These are phyloP conservation scores for Xerocomus alliaceus DNA, from an alignment of 1,284 basidiomycete species.

Conservation along the genomic window DNA sequence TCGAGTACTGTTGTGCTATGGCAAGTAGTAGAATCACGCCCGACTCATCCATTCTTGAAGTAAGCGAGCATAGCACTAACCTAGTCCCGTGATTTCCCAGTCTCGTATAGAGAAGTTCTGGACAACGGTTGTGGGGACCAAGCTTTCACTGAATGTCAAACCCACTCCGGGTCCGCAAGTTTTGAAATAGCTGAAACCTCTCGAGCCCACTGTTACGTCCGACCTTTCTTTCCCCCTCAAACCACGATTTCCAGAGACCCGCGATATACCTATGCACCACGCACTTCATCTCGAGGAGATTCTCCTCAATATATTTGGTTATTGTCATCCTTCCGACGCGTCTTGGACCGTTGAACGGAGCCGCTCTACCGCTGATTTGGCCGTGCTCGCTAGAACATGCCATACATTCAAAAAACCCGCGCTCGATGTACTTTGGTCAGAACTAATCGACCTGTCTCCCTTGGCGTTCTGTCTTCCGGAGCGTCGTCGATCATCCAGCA, in stretches of 20 bases:
- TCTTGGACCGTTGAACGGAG: not conserved
- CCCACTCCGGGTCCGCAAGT: not conserved
- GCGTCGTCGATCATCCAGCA: not conserved
- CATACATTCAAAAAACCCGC: conserved; percentile 15
- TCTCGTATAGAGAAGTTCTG: too few species aligned
- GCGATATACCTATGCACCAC: conserved; percentile 13
- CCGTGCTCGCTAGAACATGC: conserved; percentile 15
- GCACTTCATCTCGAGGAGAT: conserved; percentile 19
- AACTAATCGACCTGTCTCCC: conserved; percentile 12
- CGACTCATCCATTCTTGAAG: too few species aligned
- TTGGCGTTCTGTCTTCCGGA: conserved; percentile 13
- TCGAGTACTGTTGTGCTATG: too few species aligned
- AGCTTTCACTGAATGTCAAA: not conserved
- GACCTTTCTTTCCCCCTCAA: not conserved
- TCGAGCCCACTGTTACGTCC: not conserved
- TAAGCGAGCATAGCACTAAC: too few species aligned
- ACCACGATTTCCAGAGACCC: not conserved
- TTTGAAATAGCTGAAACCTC: not conserved
- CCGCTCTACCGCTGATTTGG: not conserved
- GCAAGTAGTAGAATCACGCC: too few species aligned
- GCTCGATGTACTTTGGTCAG: conserved; percentile 18
- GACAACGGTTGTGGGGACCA: too few species aligned
- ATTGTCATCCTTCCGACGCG: not conserved
- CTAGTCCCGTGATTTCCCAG: too few species aligned
- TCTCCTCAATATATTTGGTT: conserved; percentile 14